Percentiles rank a stretch among this genome's conserved stretches.
phyloP scores from a whole-genome alignment of 2,329 filamentous ascomycete genomes.

The Sarocladium strictum region DNA sequence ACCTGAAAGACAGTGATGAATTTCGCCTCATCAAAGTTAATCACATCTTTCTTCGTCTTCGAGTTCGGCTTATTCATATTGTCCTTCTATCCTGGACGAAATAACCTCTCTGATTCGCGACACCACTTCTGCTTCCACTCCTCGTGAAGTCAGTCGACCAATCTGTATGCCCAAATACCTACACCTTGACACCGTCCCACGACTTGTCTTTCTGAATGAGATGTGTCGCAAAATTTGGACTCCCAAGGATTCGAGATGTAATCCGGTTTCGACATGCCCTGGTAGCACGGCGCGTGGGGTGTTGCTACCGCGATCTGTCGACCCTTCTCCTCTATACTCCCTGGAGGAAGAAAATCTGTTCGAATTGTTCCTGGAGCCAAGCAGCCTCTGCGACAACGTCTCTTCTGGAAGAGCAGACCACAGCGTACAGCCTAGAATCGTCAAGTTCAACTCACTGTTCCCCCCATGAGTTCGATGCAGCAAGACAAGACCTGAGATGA shows the following conservation, averaged over 20 bases:
- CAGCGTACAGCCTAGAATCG: slow-evolving; percentile 51
- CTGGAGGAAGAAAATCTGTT: slow-evolving; percentile 10
- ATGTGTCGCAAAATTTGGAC: slow-evolving; percentile 47
- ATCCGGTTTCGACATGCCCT: slow-evolving; percentile 41
- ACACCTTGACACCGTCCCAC: slow-evolving; percentile 29
- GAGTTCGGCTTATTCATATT: not conserved
- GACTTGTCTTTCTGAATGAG: slow-evolving; percentile 20
- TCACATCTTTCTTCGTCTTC: not conserved
- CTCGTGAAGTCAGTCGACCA: slow-evolving; percentile 30
- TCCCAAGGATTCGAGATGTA: slow-evolving; percentile 40
- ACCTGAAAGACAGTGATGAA: not conserved
- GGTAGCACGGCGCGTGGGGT: slow-evolving; percentile 50
- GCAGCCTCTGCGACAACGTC: slow-evolving; percentile 36
- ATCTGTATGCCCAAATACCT: slow-evolving; percentile 46
- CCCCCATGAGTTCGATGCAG: slow-evolving; percentile 35
- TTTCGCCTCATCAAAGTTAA: not conserved
- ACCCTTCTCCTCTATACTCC: slow-evolving; percentile 5
- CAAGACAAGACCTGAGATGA: slow-evolving; percentile 34
- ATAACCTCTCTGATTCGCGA: slow-evolving; percentile 41
- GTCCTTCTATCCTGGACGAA: slow-evolving; percentile 17
- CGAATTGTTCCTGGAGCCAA: slow-evolving; percentile 41
- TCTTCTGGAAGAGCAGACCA: slow-evolving; percentile 44
- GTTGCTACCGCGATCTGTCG: slow-evolving; percentile 42
- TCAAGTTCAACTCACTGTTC: slow-evolving; percentile 35
- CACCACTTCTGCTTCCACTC: slow-evolving; percentile 30